Conservation (phyloP, 208 protist genomes). For the Naegleria lovaniensis region DNA sequence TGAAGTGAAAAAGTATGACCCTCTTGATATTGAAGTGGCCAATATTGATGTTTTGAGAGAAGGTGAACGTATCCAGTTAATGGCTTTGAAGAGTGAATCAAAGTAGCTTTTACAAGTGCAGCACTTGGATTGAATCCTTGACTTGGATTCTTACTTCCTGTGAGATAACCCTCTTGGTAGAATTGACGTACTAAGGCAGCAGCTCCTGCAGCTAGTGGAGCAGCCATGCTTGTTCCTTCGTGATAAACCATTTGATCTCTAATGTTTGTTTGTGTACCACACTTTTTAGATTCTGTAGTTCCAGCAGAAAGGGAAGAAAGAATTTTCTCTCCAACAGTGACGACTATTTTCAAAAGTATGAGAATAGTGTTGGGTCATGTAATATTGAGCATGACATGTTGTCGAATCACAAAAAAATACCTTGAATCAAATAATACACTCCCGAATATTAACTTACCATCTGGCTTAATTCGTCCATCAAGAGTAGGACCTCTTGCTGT, state of each 20-base stretch:
- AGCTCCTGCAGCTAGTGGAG: conserved; percentile 59
- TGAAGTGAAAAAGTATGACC: neutral
- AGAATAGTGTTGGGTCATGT: too few relatives aligned
- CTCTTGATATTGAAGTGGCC: neutral
- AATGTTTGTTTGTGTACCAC: neutral
- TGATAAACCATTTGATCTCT: neutral
- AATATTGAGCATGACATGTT: too few relatives aligned
- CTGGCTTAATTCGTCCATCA: neutral
- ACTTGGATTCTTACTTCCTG: neutral
- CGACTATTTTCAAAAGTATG: too few relatives aligned
- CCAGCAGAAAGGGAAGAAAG: neutral
- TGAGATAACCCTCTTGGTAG: conserved; percentile 47
- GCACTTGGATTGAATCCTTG: conserved; percentile 16
- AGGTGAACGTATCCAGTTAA: conserved; percentile 21
- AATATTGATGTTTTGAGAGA: neutral
- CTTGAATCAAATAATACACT: too few relatives aligned
- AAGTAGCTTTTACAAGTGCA: conserved; percentile 58
- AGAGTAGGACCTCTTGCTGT: conserved; percentile 16
- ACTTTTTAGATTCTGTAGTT: neutral
- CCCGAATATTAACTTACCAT: neutral
- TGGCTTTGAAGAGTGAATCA: conserved; percentile 30
- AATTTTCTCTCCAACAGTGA: neutral
- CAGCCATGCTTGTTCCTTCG: conserved; percentile 82
- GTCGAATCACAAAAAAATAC: too few relatives aligned
- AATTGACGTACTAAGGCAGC: conserved; percentile 73